Evolutionary conservation across 441 rosid genomes (phyloP).

Genomic region (Euphorbia schlechtendalii): DNA sequence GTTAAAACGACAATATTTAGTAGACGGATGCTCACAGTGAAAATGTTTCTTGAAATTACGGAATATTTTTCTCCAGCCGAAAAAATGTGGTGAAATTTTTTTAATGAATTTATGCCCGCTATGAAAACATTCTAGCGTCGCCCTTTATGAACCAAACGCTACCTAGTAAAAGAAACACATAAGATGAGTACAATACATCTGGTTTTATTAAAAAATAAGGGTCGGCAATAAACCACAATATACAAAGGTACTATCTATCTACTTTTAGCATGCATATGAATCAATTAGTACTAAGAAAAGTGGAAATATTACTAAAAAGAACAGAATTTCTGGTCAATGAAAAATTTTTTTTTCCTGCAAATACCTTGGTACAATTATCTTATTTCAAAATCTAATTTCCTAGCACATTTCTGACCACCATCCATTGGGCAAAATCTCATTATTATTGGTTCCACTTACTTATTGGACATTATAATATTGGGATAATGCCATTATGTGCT

Average conservation of each 20-base stretch:
- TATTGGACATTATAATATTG: too few relatives aligned
- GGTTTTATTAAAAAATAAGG: neutral
- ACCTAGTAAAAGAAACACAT: slow-evolving; percentile 8
- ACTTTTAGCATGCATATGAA: neutral
- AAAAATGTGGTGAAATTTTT: too few relatives aligned
- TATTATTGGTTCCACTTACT: too few relatives aligned
- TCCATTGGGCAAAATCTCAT: too few relatives aligned
- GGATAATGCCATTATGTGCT: too few relatives aligned
- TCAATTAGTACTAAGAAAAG: neutral
- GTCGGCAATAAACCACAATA: neutral
- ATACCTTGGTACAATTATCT: neutral
- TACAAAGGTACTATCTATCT: neutral
- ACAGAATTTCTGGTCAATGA: neutral
- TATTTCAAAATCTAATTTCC: neutral
- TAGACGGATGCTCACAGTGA: too few relatives aligned
- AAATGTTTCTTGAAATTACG: too few relatives aligned
- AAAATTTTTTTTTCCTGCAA: slow-evolving; percentile 6
- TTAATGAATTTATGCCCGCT: too few relatives aligned
- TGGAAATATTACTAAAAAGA: neutral
- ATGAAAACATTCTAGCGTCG: too few relatives aligned
- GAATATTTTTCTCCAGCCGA: too few relatives aligned
- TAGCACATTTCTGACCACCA: too few relatives aligned
- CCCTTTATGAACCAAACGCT: slow-evolving; percentile 4
- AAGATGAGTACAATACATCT: neutral
- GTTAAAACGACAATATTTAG: too few relatives aligned